Evolutionary conservation across 495 filamentous ascomycete species (phyloP).

Genomic region (Aspergillus affinis): DNA sequence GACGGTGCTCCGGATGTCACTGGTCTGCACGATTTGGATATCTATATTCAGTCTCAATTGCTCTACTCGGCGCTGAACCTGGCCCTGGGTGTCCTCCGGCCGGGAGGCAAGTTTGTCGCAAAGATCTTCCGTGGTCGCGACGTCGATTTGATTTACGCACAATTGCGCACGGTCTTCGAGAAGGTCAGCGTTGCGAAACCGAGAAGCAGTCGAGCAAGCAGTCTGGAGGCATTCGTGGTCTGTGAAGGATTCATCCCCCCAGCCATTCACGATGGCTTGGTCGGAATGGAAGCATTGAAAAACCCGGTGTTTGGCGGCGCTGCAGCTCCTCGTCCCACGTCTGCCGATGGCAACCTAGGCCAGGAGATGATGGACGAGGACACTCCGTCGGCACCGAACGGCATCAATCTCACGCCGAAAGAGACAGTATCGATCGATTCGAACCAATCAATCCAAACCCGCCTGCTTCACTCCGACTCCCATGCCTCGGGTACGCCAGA

Average conservation of each 20-base stretch:
- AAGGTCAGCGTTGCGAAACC: constrained; percentile 90
- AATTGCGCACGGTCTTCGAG: constrained; percentile 86
- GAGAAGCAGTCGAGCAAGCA: constrained; percentile 86
- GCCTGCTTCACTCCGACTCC: constrained; percentile 31
- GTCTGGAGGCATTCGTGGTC: constrained; percentile 93
- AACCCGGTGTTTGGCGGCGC: constrained; percentile 48
- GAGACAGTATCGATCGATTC: constrained; percentile 5
- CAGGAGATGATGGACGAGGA: constrained; percentile 57
- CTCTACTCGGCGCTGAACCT: constrained; percentile 92
- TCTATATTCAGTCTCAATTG: constrained; percentile 94
- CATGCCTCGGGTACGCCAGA: constrained; percentile 19
- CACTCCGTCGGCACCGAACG: constrained; percentile 20
- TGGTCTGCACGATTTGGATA: constrained; percentile 93
- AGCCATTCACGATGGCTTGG: constrained; percentile 29
- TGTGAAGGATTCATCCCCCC: constrained; percentile 79
- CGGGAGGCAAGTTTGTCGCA: constrained; percentile 93
- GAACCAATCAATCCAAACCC: constrained; percentile 20
- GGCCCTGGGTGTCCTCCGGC: constrained; percentile 83
- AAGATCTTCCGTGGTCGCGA: constrained; percentile 96
- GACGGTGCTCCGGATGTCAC: constrained; percentile 97
- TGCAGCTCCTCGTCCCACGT: constrained; percentile 28
- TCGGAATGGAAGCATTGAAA: constrained; percentile 43
- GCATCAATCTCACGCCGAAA: constrained; percentile 5
- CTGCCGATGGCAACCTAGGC: constrained; percentile 61
- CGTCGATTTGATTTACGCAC: constrained; percentile 87